Percentiles rank a stretch among this genome's conserved stretches.
These are phyloP conservation scores for Eucalyptus urophylla DNA, from an alignment of 345 rosid species.

Conservation along the genomic window DNA sequence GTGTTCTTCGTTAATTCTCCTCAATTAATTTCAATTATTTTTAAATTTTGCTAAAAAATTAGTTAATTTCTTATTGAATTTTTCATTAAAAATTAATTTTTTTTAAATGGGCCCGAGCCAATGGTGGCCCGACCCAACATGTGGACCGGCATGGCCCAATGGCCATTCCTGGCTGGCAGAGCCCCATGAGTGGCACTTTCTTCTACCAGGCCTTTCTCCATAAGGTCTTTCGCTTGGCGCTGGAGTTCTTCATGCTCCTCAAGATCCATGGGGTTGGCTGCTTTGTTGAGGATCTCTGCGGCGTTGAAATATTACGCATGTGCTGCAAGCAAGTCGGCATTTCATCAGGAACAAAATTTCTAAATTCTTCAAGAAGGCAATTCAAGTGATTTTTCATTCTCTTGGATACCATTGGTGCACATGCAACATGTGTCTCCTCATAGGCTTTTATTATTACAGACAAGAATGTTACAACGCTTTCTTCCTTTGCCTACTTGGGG, in stretches of 20 bases:
- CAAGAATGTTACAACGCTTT: too few relatives aligned
- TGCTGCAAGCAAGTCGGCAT: background rate
- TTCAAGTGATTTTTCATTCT: background rate
- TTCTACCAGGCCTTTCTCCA: background rate
- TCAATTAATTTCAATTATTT: too few relatives aligned
- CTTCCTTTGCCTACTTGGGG: too few relatives aligned
- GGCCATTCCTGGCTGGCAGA: background rate
- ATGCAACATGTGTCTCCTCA: background rate
- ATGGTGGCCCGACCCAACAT: too few relatives aligned
- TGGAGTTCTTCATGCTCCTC: background rate
- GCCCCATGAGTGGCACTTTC: background rate
- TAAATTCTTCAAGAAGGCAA: background rate
- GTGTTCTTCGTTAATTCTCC: too few relatives aligned
- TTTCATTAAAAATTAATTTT: too few relatives aligned
- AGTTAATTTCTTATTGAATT: too few relatives aligned
- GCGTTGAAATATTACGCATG: background rate
- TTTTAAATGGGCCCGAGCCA: too few relatives aligned
- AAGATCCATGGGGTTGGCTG: background rate
- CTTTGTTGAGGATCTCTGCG: background rate
- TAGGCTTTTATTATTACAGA: too few relatives aligned
- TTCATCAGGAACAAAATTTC: background rate
- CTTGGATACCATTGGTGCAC: background rate
- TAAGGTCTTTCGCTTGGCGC: background rate
- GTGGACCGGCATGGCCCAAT: background rate
- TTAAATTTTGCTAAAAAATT: too few relatives aligned